Conservation (phyloP, 208 protist species). For the Acanthamoeba sp. region DNA sequence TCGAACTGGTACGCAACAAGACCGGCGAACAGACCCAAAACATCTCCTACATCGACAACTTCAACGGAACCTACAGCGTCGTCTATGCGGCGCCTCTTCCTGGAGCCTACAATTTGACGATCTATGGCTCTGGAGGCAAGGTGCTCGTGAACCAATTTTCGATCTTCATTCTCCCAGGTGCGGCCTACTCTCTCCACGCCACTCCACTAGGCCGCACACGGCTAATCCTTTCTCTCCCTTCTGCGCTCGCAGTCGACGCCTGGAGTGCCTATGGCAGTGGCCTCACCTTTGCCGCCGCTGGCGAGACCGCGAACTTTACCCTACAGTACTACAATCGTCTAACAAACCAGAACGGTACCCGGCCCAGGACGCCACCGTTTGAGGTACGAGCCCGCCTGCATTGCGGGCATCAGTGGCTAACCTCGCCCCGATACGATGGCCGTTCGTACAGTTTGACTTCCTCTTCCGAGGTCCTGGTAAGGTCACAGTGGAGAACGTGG, state of each 20-base stretch:
- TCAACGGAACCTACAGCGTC: constrained; percentile 70
- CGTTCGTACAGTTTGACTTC: constrained; percentile 44
- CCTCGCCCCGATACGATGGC: no score
- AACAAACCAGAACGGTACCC: constrained; percentile 54
- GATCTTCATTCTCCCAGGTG: constrained; percentile 49
- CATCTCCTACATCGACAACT: constrained; percentile 35
- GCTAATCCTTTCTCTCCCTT: not conserved
- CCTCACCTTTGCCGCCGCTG: not conserved
- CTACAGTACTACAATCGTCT: constrained; percentile 63
- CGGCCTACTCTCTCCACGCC: not conserved
- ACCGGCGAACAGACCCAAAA: not conserved
- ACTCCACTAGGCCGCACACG: no score
- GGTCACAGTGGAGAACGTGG: not conserved
- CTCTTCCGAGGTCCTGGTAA: constrained; percentile 63
- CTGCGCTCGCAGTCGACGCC: not conserved
- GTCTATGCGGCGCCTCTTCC: constrained; percentile 27
- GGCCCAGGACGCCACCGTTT: constrained; percentile 8
- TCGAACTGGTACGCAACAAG: not conserved
- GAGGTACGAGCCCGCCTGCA: not conserved
- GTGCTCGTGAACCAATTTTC: not conserved
- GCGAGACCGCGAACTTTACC: constrained; percentile 56
- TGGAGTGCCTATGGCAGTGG: constrained; percentile 17
- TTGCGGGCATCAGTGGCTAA: not conserved
- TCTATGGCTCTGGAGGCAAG: not conserved
- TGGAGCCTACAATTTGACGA: constrained; percentile 61